A percentile compares a stretch with the other conserved stretches of the same genome.
Evolutionary conservation across 1,284 basidiomycete genomes (phyloP).

Genomic region (Melampsora larici-populina): DNA sequence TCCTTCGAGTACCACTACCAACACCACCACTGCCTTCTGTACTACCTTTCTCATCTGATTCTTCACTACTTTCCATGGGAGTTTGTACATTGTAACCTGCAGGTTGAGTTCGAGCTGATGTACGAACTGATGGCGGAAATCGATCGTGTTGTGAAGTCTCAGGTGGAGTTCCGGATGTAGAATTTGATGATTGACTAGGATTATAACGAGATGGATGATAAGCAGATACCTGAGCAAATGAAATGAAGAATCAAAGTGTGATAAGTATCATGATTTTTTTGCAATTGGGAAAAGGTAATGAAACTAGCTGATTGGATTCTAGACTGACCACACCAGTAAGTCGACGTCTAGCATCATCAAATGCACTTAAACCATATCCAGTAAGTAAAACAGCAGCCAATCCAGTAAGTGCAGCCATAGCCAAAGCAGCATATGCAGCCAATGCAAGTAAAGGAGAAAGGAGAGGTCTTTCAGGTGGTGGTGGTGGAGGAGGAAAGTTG

Average conservation of each 20-base stretch:
- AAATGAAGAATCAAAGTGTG: background rate
- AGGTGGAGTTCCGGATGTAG: background rate
- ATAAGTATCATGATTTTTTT: background rate
- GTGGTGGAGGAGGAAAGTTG: background rate
- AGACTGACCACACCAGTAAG: slow-evolving; percentile 5
- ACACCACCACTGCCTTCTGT: background rate
- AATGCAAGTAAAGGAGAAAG: slow-evolving; percentile 26
- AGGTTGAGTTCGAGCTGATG: slow-evolving; percentile 1
- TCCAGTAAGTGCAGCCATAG: slow-evolving; percentile 19
- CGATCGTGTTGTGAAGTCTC: background rate
- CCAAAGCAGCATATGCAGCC: slow-evolving; percentile 13
- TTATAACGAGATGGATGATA: background rate
- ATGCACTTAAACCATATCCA: slow-evolving; percentile 36
- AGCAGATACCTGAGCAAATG: background rate
- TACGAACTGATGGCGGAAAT: background rate
- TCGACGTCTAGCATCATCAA: slow-evolving; percentile 19
- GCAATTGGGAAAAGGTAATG: background rate
- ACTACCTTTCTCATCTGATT: background rate
- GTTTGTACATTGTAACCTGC: slow-evolving; percentile 13
- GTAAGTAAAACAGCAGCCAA: slow-evolving; percentile 22
- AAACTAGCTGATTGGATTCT: background rate
- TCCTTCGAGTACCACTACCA: background rate
- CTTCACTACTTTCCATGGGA: background rate
- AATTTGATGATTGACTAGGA: background rate
- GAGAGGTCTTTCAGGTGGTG: background rate